Evolutionary conservation across 306 rosid species (phyloP), one percentile per base, ranked within the genome.

Genomic region (Sicyos baderoa): DNA sequence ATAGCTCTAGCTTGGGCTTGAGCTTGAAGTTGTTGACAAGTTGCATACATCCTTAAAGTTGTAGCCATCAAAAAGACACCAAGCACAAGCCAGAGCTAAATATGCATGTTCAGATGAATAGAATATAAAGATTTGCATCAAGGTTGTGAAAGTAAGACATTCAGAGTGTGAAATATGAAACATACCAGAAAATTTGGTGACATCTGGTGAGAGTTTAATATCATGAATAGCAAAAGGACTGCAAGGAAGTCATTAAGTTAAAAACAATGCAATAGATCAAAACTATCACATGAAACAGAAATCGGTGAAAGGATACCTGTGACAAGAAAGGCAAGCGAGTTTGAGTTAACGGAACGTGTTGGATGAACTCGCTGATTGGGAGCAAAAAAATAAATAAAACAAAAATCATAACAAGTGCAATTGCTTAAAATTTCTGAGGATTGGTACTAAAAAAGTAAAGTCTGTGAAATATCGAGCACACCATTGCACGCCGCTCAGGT

Each of bases 31-130:
- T 89, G 96, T 72, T 92, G 97, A 80, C 96, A 92, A 59, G 98
- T 89, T 47, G 99, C 99, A 15, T 93, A 93, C 99, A 93, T 90
- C 84, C 99, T 82, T 74, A 90, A 80, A 29, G 90, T 86, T 70
- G 99, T 93, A 52, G 99, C 97, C 97, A 88, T 88, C 83, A 93
- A 70, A 82, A 93, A 93, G 78, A 93, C 99, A 61, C 97, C 99
- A 32, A 93, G 96, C 74, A 93, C 97, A 48, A 90, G 82, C 99
- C 97, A 93, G 9, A 93, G 95, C 96, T 89, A 69, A 71, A 58
- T 19, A 81, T 53, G 76, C 8, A 72, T 58, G 52, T 44, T 45
- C 19, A 47, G 37, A 37, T 42, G 19, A 68, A 63, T 15, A 68
- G 57, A 40, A 44, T 50, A 60, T 21, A 49, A n/a, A 51, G 32